A percentile compares a stretch with the other conserved stretches of the same genome.
These are phyloP conservation scores for Platismatia glauca DNA, from an alignment of 495 filamentous ascomycete species.

Conservation along the genomic window DNA sequence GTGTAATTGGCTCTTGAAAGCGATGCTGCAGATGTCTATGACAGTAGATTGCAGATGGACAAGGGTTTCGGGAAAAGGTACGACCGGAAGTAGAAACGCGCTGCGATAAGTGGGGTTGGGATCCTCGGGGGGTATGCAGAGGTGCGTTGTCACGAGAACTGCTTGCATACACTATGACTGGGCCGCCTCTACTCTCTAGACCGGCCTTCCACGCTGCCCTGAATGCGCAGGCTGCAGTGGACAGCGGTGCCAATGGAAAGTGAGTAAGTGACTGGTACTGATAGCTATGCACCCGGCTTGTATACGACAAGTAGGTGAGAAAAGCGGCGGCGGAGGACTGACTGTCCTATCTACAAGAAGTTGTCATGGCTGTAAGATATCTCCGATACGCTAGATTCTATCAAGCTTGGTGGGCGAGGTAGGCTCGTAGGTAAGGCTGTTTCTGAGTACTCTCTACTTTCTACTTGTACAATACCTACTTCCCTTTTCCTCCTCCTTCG, in stretches of 20 bases:
- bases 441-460: too few relatives aligned
- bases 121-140: conserved; percentile 14
- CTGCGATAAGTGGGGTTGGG: conserved; percentile 5
- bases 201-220: background rate
- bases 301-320: background rate
- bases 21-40: conserved; percentile 12
- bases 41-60: conserved; percentile 11
- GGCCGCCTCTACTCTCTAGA: conserved; percentile 1
- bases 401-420: background rate
- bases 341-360: background rate
- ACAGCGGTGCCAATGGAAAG: background rate
- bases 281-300: background rate
- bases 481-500: background rate
- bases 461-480: too few relatives aligned
- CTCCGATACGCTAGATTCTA: background rate
- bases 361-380: background rate
- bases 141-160: conserved; percentile 14
- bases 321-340: background rate
- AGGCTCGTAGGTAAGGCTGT: too few relatives aligned
- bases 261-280: background rate
- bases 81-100: conserved; percentile 10
- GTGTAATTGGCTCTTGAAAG: background rate
- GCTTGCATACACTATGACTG: conserved; percentile 15
- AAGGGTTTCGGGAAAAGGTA: conserved; percentile 2
- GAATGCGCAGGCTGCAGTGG: background rate